Evolutionary conservation across 1,139 yeast genomes (phyloP), one percentile per base, ranked within the genome.

Genomic region (Candida pseudocylindracea): DNA sequence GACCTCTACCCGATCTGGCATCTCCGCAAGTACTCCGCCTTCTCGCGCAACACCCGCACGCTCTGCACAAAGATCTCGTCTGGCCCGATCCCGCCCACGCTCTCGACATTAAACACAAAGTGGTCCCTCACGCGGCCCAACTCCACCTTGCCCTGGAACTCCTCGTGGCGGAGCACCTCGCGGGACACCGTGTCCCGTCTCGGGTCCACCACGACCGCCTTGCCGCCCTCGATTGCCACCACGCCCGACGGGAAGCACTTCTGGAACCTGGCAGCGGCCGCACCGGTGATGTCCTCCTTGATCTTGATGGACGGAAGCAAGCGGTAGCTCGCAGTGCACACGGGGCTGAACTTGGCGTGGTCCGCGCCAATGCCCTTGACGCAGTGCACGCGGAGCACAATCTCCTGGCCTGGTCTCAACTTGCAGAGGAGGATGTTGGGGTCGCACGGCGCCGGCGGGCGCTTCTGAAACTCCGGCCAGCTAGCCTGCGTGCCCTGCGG

Each of bases 341-440:
- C 98, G 4, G 98, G 98, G 7, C 95, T 81, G 50, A 80, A 88
- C 54, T 88, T 88, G 39, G 98, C 96, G 52, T 88, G 98, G 50
- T 88, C 98, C 27, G 81, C 58, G 34, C 98, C 98, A 40, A 80
- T 58, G 35, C 98, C 98, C 40, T 88, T 63, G 29, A 85, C 62
- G 50, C 96, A 91, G 55, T 83, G 93, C 36, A 81, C 93, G 48
- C 83, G 66, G 41, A 88, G 62, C 25, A 88, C 70, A 40, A 88
- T 85, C 53, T 88, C 96, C 57, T 88, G 98, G 34, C 95, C 94
- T 3, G 98, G 98, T 48, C 98, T 70, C 46, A 88, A 60, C 54
- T 88, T 91, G 36, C 94, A 94, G 37, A 88, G 55, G 40, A 91
- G 57, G 42, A 88, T 78, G 50, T 88, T 76, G 30, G 95, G 94